Evolutionary conservation across 805 yeast genomes (phyloP), one percentile per base, ranked within the genome.

Genomic region (Yamadazyma sp.): DNA sequence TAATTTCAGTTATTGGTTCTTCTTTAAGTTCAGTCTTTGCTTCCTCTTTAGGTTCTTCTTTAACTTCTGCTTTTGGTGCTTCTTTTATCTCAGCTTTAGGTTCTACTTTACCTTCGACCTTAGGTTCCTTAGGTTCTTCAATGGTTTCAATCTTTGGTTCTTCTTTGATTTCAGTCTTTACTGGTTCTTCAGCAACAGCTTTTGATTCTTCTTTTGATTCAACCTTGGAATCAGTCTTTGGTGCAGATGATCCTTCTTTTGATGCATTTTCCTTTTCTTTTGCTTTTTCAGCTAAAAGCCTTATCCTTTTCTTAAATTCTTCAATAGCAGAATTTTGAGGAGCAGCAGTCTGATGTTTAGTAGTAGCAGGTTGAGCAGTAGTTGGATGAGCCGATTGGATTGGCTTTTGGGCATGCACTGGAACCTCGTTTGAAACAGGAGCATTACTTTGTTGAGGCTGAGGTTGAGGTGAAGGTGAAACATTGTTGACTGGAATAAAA

Each of bases 11-110:
- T 39, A 19, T 45, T 26, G 31, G 41, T 38, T 17, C 38, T 36
- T 25, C 44, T 33, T 21, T 43, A 15, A 23, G 50, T 27, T 30
- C 43, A 11, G 27, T 36, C 23, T 36, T 38, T 4, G 28, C 35
- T 2, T 23, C 39, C 10, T 23, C 30, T 13, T 25, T 14, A 8
- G 27, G 27, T 25, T 25, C 16, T 14, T 25, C 27, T 12, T 25
- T 25, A 8, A 13, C 13, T 14, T 25, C 27, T 7, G 49, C 43
- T 30, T 49, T 46, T 32, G 42, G 48, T 13, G 44, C 45, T 16
- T 47, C 52, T 15, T 48, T 56, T 14, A 42, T 45, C 19, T 43
- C 54, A 10, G 42, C 54, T 11, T 37, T 48, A 15, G 33, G 40
- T 19, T 31, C 27, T 16, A 25, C 36, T 30, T 38, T 23, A 10